These are phyloP conservation scores for Salvia sclarea DNA, from an alignment of 305 asterid species.

Conservation along the genomic window DNA sequence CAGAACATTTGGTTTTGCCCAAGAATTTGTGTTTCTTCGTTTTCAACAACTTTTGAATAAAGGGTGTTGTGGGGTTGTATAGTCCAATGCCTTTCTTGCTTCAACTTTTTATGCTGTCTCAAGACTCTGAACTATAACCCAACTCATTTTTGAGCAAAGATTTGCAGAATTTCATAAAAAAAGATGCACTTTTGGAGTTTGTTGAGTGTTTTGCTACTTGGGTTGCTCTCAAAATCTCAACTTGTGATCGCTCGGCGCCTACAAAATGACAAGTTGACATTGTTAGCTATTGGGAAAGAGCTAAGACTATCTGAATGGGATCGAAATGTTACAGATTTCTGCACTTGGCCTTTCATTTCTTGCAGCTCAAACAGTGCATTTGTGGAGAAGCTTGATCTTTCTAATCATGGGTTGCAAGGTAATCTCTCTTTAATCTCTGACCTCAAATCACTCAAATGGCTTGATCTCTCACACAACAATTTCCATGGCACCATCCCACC, in stretches of 20 bases:
- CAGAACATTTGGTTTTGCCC: conserved; percentile 15
- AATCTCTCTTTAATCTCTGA: conserved; percentile 68
- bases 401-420: conserved; percentile 75
- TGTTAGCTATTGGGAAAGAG: conserved; percentile 63
- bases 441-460: conserved; percentile 75
- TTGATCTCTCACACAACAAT: conserved; percentile 81
- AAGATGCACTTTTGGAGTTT: conserved; percentile 55
- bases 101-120: conserved; percentile 22
- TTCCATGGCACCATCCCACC: conserved; percentile 74
- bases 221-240: conserved; percentile 53
- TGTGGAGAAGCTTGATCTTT: conserved; percentile 85
- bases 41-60: conserved; percentile 31
- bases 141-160: conserved; percentile 18
- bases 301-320: conserved; percentile 64
- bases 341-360: conserved; percentile 74
- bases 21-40: conserved; percentile 16
- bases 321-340: conserved; percentile 54
- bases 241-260: conserved; percentile 43
- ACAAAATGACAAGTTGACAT: conserved; percentile 43
- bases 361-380: conserved; percentile 63
- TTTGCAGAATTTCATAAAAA: conserved; percentile 22
- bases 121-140: background rate
- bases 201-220: conserved; percentile 46
- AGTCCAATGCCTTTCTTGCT: conserved; percentile 22
- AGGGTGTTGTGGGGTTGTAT: conserved; percentile 30